Evolutionary conservation across 352 stramenopile species (phyloP), one percentile per base, ranked within the genome.

Genomic region (Globisporangium splendens): DNA sequence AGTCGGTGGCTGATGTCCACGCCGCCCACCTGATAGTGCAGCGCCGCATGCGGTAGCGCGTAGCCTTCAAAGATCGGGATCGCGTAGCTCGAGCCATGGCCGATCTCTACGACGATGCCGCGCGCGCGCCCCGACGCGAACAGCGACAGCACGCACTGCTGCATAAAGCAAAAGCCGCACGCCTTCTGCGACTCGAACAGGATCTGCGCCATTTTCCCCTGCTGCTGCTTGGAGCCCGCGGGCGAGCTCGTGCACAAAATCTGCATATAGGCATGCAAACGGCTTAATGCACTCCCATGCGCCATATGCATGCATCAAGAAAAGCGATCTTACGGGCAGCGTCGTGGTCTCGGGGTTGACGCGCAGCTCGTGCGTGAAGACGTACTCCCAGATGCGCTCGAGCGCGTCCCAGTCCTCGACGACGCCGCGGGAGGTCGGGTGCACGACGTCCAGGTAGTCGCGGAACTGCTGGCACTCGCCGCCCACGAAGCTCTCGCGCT

Each of bases 11-110:
- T 93, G 54, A 96, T 80, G 59, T 96, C 87, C 41, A 88, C 66
- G 1, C 87, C 86, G 31, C 79, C 87, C 7, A 86, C 72, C 15
- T 82, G 75, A 57, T 77, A 89, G 39, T 86, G 69, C 14, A 91
- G 59, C 20, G 80, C 73, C 12, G 87, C 87, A 49, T 96, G 86
- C n/a, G 83, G 83, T 22, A 89, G 64, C 15, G 79, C 76, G 41
- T 91, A 93, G 10, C 85, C 85, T 58, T 94, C 85, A 66, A 92
- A 95, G 56, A 93, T 89, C 1, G 89, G 89, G 22, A 96, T 89
- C 10, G 81, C 77, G 59, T 95, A 83, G 46, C 82, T 91, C 15
- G 86, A 88, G 38, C 89, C 89, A 47, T 94, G 85, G 28, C 89
- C 89, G 22, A 89, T 71, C 64, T 97, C 89, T 5, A 96, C 74